Percentiles rank a stretch among this genome's conserved stretches.
Evolutionary conservation across 225 moss, liverwort and hornwort genomes (phyloP).

Genomic region (Takakia lepidozioides): DNA sequence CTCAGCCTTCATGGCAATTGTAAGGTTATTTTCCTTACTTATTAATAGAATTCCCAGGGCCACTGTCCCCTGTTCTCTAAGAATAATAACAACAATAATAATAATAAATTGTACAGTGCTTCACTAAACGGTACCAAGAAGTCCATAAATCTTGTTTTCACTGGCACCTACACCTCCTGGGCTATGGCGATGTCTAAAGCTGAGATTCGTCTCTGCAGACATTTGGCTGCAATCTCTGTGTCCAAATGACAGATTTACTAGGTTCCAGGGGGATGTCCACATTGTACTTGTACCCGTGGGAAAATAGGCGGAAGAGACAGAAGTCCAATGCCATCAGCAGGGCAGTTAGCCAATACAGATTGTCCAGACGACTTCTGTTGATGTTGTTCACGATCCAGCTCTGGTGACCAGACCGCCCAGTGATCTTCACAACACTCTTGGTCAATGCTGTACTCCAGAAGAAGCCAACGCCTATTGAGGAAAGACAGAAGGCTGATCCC

Average conservation of each 20-base stretch:
- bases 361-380: not conserved
- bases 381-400: not conserved
- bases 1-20: too few species aligned
- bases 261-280: not conserved
- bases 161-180: not conserved
- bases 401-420: constrained; percentile 3
- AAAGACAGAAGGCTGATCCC: constrained; percentile 7
- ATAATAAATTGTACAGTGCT: not conserved
- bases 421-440: constrained; percentile 11
- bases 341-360: not conserved
- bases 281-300: not conserved
- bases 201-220: too few species aligned
- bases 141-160: not conserved
- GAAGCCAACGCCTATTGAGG: constrained; percentile 10
- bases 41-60: too few species aligned
- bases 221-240: not conserved
- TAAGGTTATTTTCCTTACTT: too few species aligned
- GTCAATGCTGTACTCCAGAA: constrained; percentile 19
- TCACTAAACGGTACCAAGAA: not conserved
- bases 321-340: not conserved
- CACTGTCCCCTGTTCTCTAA: too few species aligned
- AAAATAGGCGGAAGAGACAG: not conserved
- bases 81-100: too few species aligned
- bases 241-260: not conserved
- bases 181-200: too few species aligned